Percentiles rank a stretch among this genome's conserved stretches.
Conservation (phyloP, 2,329 filamentous ascomycete genomes). For the Pochonia chlamydosporia region DNA sequence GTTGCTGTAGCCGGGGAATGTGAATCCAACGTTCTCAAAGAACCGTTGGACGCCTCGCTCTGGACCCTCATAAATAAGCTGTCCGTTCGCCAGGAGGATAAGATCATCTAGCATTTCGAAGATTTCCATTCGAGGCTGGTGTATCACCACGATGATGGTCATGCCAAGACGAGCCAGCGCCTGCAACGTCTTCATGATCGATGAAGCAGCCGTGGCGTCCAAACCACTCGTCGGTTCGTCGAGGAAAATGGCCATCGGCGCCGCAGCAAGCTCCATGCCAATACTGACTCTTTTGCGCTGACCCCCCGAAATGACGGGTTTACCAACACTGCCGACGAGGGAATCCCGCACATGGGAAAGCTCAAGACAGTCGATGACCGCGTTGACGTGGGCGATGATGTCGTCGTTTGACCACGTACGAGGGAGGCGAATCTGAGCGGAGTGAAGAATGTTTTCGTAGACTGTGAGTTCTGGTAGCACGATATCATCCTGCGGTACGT, state of each 20-base stretch:
- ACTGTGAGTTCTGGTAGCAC: slow-evolving; percentile 55
- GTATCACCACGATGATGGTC: slow-evolving; percentile 53
- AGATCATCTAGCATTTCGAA: slow-evolving; percentile 52
- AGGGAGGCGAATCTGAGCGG: slow-evolving; percentile 48
- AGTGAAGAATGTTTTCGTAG: slow-evolving; percentile 56
- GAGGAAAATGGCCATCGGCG: slow-evolving; percentile 49
- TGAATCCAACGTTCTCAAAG: slow-evolving; percentile 47
- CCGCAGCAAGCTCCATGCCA: slow-evolving; percentile 51
- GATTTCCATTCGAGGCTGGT: slow-evolving; percentile 54
- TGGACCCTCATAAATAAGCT: slow-evolving; percentile 48
- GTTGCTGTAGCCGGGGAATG: slow-evolving; percentile 44
- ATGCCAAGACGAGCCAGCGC: slow-evolving; percentile 49
- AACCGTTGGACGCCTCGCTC: slow-evolving; percentile 37
- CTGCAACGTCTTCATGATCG: slow-evolving; percentile 49
- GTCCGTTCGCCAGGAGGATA: slow-evolving; percentile 48
- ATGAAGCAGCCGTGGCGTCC: slow-evolving; percentile 49
- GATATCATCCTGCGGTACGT: slow-evolving; percentile 57
- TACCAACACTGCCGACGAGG: slow-evolving; percentile 43
- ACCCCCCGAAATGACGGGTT: slow-evolving; percentile 49
- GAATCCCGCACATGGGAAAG: slow-evolving; percentile 46
- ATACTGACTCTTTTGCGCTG: slow-evolving; percentile 55
- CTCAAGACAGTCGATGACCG: slow-evolving; percentile 48
- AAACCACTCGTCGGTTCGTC: slow-evolving; percentile 49
- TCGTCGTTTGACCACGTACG: slow-evolving; percentile 42
- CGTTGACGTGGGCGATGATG: slow-evolving; percentile 47